These are phyloP conservation scores for Fomitopsis schrenkii DNA, from an alignment of 1,284 basidiomycete species.

Conservation along the genomic window DNA sequence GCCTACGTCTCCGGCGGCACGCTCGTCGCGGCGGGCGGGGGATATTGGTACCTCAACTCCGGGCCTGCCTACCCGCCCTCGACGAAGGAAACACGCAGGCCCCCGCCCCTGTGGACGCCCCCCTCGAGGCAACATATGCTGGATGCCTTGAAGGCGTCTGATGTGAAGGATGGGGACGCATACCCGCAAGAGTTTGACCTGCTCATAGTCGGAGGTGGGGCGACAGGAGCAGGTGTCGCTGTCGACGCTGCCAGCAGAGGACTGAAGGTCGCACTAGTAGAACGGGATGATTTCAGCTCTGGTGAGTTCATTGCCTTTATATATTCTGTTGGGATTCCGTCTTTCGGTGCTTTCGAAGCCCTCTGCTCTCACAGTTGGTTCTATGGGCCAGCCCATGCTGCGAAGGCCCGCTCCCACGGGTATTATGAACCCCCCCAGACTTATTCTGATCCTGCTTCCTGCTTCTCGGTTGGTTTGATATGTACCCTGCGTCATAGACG, in stretches of 20 bases:
- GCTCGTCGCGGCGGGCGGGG: constrained; percentile 47
- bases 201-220: constrained; percentile 89
- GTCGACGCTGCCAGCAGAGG: constrained; percentile 93
- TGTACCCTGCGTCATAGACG: background rate
- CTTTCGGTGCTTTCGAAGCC: background rate
- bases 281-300: constrained; percentile 89
- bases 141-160: constrained; percentile 45
- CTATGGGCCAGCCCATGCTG: background rate
- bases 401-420: background rate
- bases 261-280: constrained; percentile 90
- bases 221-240: constrained; percentile 92
- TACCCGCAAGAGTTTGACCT: constrained; percentile 65
- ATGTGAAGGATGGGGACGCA: constrained; percentile 23
- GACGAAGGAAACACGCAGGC: constrained; percentile 56
- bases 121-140: constrained; percentile 66
- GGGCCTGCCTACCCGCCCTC: constrained; percentile 61
- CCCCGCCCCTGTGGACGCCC: constrained; percentile 74
- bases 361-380: background rate
- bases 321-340: too few species aligned
- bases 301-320: constrained; percentile 41
- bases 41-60: constrained; percentile 69
- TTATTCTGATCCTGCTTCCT: background rate
- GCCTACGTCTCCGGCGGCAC: constrained; percentile 49
- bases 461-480: background rate
- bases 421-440: background rate